Evolutionary conservation across 2,329 filamentous ascomycete species (phyloP).

Genomic region (Scedosporium minutisporum): DNA sequence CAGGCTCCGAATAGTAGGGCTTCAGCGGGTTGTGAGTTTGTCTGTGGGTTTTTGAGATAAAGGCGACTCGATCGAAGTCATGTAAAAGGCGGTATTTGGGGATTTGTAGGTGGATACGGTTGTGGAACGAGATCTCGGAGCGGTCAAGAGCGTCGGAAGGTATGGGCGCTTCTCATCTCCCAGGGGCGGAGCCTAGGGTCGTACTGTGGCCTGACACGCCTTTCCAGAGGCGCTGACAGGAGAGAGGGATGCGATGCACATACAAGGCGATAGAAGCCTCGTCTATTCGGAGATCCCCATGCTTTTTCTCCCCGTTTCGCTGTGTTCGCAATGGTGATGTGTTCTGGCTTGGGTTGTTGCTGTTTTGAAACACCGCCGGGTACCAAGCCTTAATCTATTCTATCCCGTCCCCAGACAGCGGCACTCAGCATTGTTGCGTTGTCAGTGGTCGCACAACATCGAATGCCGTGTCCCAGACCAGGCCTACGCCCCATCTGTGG

Average conservation of each 20-base stretch:
- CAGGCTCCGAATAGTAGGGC: neutral
- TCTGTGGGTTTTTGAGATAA: neutral
- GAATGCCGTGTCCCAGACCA: no score
- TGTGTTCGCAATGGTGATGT: neutral
- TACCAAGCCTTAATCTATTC: neutral
- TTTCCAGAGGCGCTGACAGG: neutral
- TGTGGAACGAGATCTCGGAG: neutral
- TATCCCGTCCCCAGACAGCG: neutral
- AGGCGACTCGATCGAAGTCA: neutral
- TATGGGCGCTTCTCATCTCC: neutral
- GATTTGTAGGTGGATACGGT: neutral
- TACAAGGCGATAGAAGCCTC: neutral
- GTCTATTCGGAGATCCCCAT: conserved; percentile 5
- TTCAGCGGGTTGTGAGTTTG: neutral
- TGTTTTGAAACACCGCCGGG: conserved; percentile 5
- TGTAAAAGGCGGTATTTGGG: neutral
- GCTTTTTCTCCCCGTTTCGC: neutral
- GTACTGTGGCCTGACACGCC: neutral
- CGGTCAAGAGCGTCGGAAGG: neutral
- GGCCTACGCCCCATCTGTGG: neutral
- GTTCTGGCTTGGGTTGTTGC: neutral
- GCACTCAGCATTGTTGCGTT: no score
- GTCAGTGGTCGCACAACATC: no score
- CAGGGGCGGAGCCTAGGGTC: neutral
- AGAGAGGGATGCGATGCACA: neutral